These are phyloP conservation scores for Alternaria infectoria DNA, from an alignment of 2,329 filamentous ascomycete genomes.

Conservation along the genomic window DNA sequence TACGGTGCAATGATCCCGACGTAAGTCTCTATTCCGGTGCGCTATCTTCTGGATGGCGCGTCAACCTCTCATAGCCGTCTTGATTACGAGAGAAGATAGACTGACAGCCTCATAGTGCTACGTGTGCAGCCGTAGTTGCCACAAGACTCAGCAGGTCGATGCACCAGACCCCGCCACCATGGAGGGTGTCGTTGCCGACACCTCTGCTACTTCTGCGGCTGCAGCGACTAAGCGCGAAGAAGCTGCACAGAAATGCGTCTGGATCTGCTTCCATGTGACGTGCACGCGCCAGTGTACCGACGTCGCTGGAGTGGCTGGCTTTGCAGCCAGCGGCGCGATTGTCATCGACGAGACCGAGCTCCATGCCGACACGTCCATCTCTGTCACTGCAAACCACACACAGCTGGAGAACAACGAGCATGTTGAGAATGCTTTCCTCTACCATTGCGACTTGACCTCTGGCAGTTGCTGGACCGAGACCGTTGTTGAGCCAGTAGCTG, in stretches of 20 bases:
- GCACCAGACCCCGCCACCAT: background rate
- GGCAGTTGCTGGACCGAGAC: background rate
- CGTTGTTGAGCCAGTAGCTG: background rate
- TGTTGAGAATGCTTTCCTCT: background rate
- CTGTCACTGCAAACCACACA: background rate
- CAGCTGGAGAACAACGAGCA: background rate
- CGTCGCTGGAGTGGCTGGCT: background rate
- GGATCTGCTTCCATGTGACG: background rate
- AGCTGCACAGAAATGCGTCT: background rate
- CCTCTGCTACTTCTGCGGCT: background rate
- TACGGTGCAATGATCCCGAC: background rate
- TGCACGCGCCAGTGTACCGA: background rate
- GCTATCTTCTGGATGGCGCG: background rate
- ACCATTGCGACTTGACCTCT: background rate
- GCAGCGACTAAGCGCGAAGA: background rate
- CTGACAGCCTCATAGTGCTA: slow-evolving; percentile 1
- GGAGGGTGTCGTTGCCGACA: background rate
- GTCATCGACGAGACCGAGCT: slow-evolving; percentile 3
- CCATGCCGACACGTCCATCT: background rate
- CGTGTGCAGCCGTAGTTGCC: background rate
- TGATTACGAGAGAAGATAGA: background rate
- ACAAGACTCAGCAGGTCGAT: background rate
- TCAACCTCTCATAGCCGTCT: background rate
- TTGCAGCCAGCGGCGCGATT: background rate
- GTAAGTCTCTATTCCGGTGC: background rate